Evolutionary conservation across 176 grass and related monocot genomes (phyloP), one percentile per base, ranked within the genome.

Genomic region (Oryza glumipatula): DNA sequence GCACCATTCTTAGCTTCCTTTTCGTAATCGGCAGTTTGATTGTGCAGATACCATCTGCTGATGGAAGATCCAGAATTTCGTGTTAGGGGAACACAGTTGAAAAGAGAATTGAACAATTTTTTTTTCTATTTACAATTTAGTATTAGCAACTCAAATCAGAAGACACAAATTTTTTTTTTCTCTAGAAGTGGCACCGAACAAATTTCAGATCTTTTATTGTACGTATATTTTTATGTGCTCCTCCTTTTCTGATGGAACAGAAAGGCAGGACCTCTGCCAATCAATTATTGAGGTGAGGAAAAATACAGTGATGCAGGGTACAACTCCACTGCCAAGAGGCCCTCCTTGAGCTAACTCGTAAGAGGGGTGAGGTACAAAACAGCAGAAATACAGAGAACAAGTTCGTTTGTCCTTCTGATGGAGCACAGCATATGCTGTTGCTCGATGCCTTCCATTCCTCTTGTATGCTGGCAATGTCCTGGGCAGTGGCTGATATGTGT

Each of bases 51-150:
- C 73, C 56, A 83, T 49, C 63, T 66, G 26, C 45, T 74, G 70
- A 65, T 14, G 16, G 70, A 13, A 3, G 56, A 65, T 74, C 39
- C 48, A 72, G 16, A 22, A 24, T 58, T 33, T 60, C 9, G 0
- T 48, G 70, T 83, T 48, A 66, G 39, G 70, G 73, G n/a, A 78
- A 11, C 54, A 52, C 38, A 38, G 78, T 32, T 78, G 80, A 22
- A 51, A 41, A 23, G 16, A 61, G 17, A 51, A 16, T 6, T 79
- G 60, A 67, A 12, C 17, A 78, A 46, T 26, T 26, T 38, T 30
- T 30, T 72, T 43, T 17, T 52, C 80, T 39, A 51, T 72, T 72
- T 43, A 72, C 77, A 69, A 56, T 80, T 52, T 75, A 15, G 32
- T 67, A 68, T 75, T 22, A 58, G 17, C 19, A 58, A 32, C 67